These are phyloP conservation scores for Linum trigynum DNA, from an alignment of 345 rosid species.

Conservation along the genomic window DNA sequence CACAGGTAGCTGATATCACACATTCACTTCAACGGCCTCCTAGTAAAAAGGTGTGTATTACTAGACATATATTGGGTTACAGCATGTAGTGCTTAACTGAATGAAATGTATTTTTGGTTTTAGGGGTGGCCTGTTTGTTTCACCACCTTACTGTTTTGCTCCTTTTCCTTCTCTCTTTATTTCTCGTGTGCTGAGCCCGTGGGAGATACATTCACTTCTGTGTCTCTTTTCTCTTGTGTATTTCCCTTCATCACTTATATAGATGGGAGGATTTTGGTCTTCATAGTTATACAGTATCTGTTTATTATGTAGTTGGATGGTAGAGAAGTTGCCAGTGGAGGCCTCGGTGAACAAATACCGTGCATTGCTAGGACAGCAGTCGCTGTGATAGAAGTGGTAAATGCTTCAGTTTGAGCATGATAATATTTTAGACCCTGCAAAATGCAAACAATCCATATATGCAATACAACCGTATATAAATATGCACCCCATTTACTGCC, in stretches of 20 bases:
- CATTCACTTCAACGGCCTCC: conserved; percentile 97
- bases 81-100: no score
- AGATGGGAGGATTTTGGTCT: background rate
- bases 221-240: background rate
- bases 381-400: conserved; percentile 29
- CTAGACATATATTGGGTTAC: background rate
- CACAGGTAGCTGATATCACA: conserved; percentile 87
- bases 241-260: background rate
- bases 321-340: conserved; percentile 99
- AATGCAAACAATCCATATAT: no score
- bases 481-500: no score
- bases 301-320: conserved; percentile 62
- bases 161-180: no score
- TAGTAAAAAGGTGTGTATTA: conserved; percentile 59
- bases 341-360: conserved; percentile 92
- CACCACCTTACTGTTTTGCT: no score
- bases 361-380: conserved; percentile 96
- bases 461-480: no score
- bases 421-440: background rate
- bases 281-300: background rate
- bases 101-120: no score
- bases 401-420: background rate
- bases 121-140: no score
- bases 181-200: no score
- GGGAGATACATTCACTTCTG: no score